These are phyloP conservation scores for Ceratocystiopsis brevicomis DNA, from an alignment of 2,329 filamentous ascomycete genomes.

Conservation along the genomic window DNA sequence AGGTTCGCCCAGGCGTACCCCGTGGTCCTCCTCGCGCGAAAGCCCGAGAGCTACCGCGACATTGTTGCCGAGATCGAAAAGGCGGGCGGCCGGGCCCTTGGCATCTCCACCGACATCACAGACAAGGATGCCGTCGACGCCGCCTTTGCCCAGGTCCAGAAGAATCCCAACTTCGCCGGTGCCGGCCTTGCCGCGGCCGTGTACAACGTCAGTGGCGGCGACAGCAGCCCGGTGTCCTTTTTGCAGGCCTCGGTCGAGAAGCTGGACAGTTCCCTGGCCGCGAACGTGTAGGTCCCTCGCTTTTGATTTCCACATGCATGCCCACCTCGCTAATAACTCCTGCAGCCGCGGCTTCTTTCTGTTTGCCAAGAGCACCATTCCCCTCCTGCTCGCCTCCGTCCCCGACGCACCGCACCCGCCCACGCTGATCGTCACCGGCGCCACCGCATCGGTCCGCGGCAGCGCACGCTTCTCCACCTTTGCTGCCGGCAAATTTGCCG, in stretches of 20 bases:
- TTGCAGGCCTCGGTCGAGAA: slow-evolving; percentile 34
- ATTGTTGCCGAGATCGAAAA: slow-evolving; percentile 50
- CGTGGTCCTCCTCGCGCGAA: slow-evolving; percentile 56
- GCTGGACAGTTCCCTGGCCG: slow-evolving; percentile 25
- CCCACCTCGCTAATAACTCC: not conserved
- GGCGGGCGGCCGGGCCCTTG: slow-evolving; percentile 49
- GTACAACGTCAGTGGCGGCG: slow-evolving; percentile 45
- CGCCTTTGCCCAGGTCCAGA: slow-evolving; percentile 44
- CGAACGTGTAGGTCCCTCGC: slow-evolving; percentile 26
- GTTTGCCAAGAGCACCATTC: slow-evolving; percentile 55
- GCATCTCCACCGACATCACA: slow-evolving; percentile 47
- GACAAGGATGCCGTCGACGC: slow-evolving; percentile 29
- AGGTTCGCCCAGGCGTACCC: slow-evolving; percentile 48
- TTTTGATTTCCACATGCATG: not conserved
- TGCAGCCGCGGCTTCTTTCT: slow-evolving; percentile 49
- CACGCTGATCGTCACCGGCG: slow-evolving; percentile 69
- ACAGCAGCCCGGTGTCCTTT: slow-evolving; percentile 33
- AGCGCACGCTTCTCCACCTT: slow-evolving; percentile 52
- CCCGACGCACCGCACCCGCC: slow-evolving; percentile 43
- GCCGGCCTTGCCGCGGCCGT: slow-evolving; percentile 43
- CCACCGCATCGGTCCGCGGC: slow-evolving; percentile 61
- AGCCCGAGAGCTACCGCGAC: slow-evolving; percentile 42
- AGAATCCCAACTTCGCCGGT: slow-evolving; percentile 29
- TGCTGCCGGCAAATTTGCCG: slow-evolving; percentile 62
- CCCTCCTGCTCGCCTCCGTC: slow-evolving; percentile 47